Evolutionary conservation across 2,329 filamentous ascomycete species (phyloP).

Genomic region (Paecilomyces formosus): DNA sequence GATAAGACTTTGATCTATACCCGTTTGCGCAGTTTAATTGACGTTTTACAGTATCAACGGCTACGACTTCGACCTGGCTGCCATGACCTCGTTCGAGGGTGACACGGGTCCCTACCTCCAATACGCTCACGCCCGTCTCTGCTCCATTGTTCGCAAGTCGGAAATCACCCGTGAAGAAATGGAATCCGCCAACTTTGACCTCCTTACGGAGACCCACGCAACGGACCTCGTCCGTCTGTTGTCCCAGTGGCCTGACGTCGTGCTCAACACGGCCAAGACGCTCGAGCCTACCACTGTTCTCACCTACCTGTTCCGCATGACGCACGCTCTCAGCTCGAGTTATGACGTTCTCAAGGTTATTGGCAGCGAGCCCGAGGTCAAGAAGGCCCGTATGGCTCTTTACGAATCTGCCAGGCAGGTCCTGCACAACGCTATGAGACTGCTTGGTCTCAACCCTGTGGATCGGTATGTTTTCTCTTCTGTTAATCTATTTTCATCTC

Average conservation of each 20-base stretch:
- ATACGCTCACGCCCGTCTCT: constrained; percentile 55
- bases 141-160: constrained; percentile 53
- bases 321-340: constrained; percentile 53
- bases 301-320: constrained; percentile 61
- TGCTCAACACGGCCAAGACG: constrained; percentile 56
- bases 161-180: constrained; percentile 42
- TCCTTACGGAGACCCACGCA: constrained; percentile 56
- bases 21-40: constrained; percentile 37
- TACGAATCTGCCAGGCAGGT: constrained; percentile 58
- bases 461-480: constrained; percentile 37
- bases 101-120: constrained; percentile 60
- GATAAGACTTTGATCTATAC: constrained; percentile 13
- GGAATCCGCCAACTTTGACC: constrained; percentile 48
- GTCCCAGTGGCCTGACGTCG: constrained; percentile 58
- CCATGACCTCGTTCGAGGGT: constrained; percentile 60
- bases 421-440: constrained; percentile 57
- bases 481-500: background rate
- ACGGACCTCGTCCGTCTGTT: constrained; percentile 55
- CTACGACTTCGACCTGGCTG: constrained; percentile 58
- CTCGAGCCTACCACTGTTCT: constrained; percentile 62
- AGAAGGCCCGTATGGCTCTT: constrained; percentile 53
- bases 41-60: constrained; percentile 51
- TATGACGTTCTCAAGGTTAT: constrained; percentile 59
- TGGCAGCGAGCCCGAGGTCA: constrained; percentile 50
- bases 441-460: constrained; percentile 59